Evolutionary conservation across 306 rosid genomes (phyloP).

Genomic region (Begonia masoniana): DNA sequence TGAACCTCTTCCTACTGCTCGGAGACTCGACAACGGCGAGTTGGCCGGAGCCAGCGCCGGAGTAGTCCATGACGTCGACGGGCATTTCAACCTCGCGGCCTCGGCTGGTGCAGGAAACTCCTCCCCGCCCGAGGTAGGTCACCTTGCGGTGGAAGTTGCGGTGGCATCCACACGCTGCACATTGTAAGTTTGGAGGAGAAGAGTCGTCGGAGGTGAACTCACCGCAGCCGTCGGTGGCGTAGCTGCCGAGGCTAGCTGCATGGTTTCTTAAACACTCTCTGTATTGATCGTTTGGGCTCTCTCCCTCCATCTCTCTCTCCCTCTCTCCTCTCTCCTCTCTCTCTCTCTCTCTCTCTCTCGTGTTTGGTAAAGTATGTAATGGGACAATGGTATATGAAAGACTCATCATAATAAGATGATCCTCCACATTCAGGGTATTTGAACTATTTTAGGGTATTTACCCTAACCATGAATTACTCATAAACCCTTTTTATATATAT

Average conservation of each 20-base stretch:
- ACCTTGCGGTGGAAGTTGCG: constrained; percentile 17
- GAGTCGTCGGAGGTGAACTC: background rate
- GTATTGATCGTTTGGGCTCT: background rate
- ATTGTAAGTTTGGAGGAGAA: background rate
- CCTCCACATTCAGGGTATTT: too few species aligned
- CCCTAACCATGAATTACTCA: too few species aligned
- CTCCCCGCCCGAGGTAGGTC: constrained; percentile 7
- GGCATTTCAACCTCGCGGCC: constrained; percentile 3
- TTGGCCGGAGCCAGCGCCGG: constrained; percentile 6
- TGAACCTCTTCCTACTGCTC: constrained; percentile 49
- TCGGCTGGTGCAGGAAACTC: constrained; percentile 12
- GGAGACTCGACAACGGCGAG: constrained; percentile 4
- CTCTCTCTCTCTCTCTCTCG: too few species aligned
- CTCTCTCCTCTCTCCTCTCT: too few species aligned
- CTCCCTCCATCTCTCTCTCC: too few species aligned
- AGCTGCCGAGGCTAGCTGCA: background rate
- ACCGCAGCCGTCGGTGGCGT: background rate
- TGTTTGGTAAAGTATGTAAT: too few species aligned
- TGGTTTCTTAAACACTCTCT: background rate
- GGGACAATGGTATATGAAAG: background rate
- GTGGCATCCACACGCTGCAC: background rate
- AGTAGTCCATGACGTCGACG: constrained; percentile 2
- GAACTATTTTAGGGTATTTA: too few species aligned
- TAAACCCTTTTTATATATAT: too few species aligned
- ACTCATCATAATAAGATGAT: background rate